These are phyloP conservation scores for Leccinellum luteum DNA, from an alignment of 768 basidiomycete genomes.

Conservation along the genomic window DNA sequence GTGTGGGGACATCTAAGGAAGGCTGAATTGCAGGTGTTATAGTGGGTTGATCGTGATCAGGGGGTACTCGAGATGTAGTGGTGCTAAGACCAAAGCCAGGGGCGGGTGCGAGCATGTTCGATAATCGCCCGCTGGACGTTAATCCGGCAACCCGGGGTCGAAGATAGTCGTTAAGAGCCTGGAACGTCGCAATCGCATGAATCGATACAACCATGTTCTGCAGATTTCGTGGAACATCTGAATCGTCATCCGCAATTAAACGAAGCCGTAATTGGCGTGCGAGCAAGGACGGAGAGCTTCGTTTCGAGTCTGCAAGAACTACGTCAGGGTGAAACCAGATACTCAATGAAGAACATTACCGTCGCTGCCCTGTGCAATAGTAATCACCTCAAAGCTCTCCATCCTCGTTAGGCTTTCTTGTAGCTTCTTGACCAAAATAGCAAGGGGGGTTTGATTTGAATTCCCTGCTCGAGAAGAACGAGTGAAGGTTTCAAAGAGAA, in stretches of 20 bases:
- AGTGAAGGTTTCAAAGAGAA: conserved; percentile 78
- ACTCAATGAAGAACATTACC: conserved; percentile 42
- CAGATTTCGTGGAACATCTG: conserved; percentile 81
- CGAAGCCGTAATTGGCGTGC: conserved; percentile 89
- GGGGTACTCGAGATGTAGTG: conserved; percentile 35
- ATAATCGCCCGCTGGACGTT: conserved; percentile 61
- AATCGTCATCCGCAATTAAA: conserved; percentile 84
- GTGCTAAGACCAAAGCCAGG: conserved; percentile 63
- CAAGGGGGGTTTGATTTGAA: conserved; percentile 56
- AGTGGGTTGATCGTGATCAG: conserved; percentile 33
- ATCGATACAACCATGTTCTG: conserved; percentile 96
- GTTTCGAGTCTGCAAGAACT: conserved; percentile 66
- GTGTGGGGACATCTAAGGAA: conserved; percentile 32
- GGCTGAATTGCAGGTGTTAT: conserved; percentile 26
- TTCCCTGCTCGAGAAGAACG: conserved; percentile 45
- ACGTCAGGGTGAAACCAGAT: conserved; percentile 2
- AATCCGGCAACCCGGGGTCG: conserved; percentile 84
- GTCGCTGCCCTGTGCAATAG: conserved; percentile 78
- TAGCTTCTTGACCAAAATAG: conserved; percentile 87
- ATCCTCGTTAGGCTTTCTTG: conserved; percentile 94
- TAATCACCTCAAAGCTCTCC: conserved; percentile 94
- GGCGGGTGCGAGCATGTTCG: conserved; percentile 83
- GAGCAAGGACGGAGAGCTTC: conserved; percentile 87
- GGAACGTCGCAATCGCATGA: conserved; percentile 97
- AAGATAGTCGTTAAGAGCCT: conserved; percentile 94